Conservation (phyloP, 495 filamentous ascomycete species). For the Penicilliopsis zonata region DNA sequence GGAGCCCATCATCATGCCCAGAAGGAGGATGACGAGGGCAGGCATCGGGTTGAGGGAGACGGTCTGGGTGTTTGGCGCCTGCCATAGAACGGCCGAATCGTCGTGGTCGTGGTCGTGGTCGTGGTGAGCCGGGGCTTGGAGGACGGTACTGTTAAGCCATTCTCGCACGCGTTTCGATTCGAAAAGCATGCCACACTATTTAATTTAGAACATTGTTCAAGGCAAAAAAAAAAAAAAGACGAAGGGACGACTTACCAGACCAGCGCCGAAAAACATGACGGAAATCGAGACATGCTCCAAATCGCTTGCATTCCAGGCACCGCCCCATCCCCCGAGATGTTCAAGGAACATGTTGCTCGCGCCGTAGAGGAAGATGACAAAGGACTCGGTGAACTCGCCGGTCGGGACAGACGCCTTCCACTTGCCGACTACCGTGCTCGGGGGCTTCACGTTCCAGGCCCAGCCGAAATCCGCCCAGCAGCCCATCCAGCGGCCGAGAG, state of each 20-base stretch:
- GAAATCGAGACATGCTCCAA: conserved; percentile 91
- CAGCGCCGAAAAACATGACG: conserved; percentile 88
- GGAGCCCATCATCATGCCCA: conserved; percentile 90
- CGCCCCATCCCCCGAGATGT: conserved; percentile 62
- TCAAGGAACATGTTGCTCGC: conserved; percentile 87
- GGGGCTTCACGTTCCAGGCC: conserved; percentile 86
- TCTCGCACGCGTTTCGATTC: conserved; percentile 62
- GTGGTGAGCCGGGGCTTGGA: conserved; percentile 18
- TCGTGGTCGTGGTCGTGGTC: conserved; percentile 29
- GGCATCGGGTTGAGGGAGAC: conserved; percentile 87
- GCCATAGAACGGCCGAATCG: conserved; percentile 38
- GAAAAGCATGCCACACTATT: conserved; percentile 79
- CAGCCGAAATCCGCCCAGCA: conserved; percentile 87
- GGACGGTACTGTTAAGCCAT: conserved; percentile 55
- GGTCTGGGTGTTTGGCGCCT: conserved; percentile 52
- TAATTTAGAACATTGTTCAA: neutral
- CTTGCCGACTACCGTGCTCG: conserved; percentile 39
- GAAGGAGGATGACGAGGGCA: conserved; percentile 67
- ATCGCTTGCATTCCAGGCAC: conserved; percentile 63
- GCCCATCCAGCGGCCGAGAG: conserved; percentile 81
- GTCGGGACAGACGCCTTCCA: conserved; percentile 58
- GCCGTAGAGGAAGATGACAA: conserved; percentile 82
- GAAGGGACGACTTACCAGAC: conserved; percentile 47
- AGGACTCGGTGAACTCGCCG: conserved; percentile 80
- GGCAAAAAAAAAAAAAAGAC: neutral